A percentile compares a stretch with the other conserved stretches of the same genome.
phyloP scores from a whole-genome alignment of 805 yeast species.

The Hanseniaspora thailandica region DNA sequence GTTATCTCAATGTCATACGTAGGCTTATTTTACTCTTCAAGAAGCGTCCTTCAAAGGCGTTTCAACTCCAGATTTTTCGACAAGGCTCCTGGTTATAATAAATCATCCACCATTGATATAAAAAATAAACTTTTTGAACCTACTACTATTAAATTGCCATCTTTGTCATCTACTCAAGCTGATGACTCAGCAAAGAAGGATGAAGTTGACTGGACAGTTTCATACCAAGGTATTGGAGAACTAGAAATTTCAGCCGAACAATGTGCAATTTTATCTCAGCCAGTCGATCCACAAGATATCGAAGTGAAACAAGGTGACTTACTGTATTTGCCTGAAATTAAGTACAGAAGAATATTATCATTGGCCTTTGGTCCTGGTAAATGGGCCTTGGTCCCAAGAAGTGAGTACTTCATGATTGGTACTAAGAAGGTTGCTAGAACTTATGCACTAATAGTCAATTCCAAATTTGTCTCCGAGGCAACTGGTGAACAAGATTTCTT shows the following conservation, averaged over 20 bases:
- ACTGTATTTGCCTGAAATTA: slow-evolving; percentile 85
- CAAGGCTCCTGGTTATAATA: background rate
- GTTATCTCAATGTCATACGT: too few species aligned
- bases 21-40: too few species aligned
- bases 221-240: slow-evolving; percentile 76
- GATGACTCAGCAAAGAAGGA: slow-evolving; percentile 2
- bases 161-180: background rate
- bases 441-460: slow-evolving; percentile 76
- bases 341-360: slow-evolving; percentile 80
- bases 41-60: too few species aligned
- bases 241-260: slow-evolving; percentile 58
- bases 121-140: background rate
- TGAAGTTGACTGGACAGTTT: slow-evolving; percentile 62
- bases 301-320: slow-evolving; percentile 95
- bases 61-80: too few species aligned
- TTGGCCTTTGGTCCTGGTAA: slow-evolving; percentile 96
- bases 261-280: slow-evolving; percentile 48
- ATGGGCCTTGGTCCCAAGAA: slow-evolving; percentile 94
- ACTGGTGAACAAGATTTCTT: slow-evolving; percentile 94
- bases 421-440: slow-evolving; percentile 72
- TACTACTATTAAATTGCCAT: background rate
- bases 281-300: slow-evolving; percentile 58
- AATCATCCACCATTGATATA: background rate
- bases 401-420: slow-evolving; percentile 61
- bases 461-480: slow-evolving; percentile 79